A percentile compares a stretch with the other conserved stretches of the same genome.
phyloP scores from a whole-genome alignment of 1,284 basidiomycete species.

The Ceratobasidium sp. region DNA sequence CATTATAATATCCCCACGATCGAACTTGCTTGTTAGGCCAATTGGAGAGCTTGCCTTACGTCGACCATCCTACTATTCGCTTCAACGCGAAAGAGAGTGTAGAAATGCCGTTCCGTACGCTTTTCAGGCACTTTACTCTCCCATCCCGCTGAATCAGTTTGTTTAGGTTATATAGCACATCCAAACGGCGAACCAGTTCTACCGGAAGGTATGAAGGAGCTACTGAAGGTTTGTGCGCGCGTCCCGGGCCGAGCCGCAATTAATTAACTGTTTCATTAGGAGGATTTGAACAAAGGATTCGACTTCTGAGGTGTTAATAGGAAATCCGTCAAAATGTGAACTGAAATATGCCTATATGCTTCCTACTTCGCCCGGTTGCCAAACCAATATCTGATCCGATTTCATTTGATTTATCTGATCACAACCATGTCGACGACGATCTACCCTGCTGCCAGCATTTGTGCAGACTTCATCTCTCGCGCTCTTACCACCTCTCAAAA shows the following conservation, averaged over 20 bases:
- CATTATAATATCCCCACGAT: not conserved
- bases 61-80: conserved; percentile 84
- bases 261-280: conserved; percentile 50
- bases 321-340: not conserved
- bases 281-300: conserved; percentile 88
- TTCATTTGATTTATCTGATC: not conserved
- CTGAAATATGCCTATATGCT: conserved; percentile 1
- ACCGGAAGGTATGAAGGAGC: conserved; percentile 88
- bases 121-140: not conserved
- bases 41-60: conserved; percentile 76
- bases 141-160: not conserved
- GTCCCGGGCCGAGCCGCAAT: too few species aligned
- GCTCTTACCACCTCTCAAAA: conserved; percentile 32
- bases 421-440: conserved; percentile 24
- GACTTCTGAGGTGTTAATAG: conserved; percentile 66
- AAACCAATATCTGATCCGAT: not conserved
- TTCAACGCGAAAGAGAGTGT: conserved; percentile 88
- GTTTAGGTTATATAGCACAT: conserved; percentile 59
- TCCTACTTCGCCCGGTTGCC: conserved; percentile 3
- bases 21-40: conserved; percentile 60
- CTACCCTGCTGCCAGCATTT: conserved; percentile 38
- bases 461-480: conserved; percentile 25
- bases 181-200: conserved; percentile 69
- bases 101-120: conserved; percentile 93
- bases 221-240: conserved; percentile 62